These are phyloP conservation scores for Mytilinidion resinicola DNA, from an alignment of 495 filamentous ascomycete genomes.

Conservation along the genomic window DNA sequence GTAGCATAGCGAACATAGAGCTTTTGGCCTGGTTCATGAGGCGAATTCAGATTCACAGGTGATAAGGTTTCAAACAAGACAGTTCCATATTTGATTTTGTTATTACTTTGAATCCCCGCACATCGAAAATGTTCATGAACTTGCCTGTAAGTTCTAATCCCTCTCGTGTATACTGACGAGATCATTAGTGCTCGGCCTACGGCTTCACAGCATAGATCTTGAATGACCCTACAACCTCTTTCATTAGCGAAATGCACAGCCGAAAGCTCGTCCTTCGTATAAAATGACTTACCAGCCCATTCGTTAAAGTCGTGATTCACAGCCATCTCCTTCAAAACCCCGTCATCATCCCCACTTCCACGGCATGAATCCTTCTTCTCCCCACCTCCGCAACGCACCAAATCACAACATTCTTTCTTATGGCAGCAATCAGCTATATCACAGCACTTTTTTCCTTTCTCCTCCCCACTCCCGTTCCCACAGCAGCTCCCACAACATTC, in stretches of 20 bases:
- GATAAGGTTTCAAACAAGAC: no score
- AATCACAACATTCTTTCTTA: neutral
- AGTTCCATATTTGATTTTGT: no score
- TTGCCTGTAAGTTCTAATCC: no score
- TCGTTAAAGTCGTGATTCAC: conserved; percentile 39
- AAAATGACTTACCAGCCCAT: conserved; percentile 45
- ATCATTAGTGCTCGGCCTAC: neutral
- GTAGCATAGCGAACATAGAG: conserved; percentile 6
- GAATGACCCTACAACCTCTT: conserved; percentile 15
- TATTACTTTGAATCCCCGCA: no score
- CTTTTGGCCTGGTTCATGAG: neutral
- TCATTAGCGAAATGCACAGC: neutral
- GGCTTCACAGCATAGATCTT: conserved; percentile 26
- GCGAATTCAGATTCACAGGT: no score
- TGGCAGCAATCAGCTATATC: neutral
- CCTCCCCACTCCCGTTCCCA: neutral
- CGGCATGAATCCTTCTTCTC: conserved; percentile 12
- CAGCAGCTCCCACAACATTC: neutral
- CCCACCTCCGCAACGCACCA: neutral
- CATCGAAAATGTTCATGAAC: no score
- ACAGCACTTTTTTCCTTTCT: neutral
- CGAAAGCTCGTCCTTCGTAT: neutral
- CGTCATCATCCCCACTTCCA: conserved; percentile 3
- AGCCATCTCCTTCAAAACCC: neutral
- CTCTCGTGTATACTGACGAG: no score